Percentiles rank a stretch among this genome's conserved stretches.
Evolutionary conservation across 2,329 filamentous ascomycete genomes (phyloP).

Genomic region (Penicillium occitanis): DNA sequence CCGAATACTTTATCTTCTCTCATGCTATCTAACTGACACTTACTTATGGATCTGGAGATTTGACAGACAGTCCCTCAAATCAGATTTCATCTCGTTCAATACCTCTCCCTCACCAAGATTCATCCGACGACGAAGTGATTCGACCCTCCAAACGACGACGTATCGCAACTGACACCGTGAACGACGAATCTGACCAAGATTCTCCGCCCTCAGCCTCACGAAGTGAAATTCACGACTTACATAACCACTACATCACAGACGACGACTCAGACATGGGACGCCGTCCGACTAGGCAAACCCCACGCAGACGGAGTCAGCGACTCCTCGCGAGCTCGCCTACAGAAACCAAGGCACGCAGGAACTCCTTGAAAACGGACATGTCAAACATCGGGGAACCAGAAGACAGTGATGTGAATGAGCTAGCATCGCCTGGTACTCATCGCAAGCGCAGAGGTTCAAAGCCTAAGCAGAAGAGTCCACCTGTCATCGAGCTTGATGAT

Average conservation of each 20-base stretch:
- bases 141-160: constrained; percentile 17
- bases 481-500: constrained; percentile 31
- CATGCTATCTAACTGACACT: neutral
- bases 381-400: constrained; percentile 28
- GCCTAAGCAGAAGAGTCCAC: constrained; percentile 16
- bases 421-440: constrained; percentile 25
- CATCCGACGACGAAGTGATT: constrained; percentile 16
- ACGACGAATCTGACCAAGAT: constrained; percentile 7
- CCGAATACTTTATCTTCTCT: neutral
- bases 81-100: neutral
- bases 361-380: constrained; percentile 18
- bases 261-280: neutral
- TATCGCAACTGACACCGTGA: neutral
- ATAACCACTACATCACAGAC: neutral
- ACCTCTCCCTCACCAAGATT: neutral
- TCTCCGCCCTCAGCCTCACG: neutral
- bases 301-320: constrained; percentile 11
- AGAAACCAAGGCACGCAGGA: constrained; percentile 13
- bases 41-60: neutral
- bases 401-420: constrained; percentile 34
- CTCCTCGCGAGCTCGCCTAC: constrained; percentile 5
- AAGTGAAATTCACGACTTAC: neutral
- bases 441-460: constrained; percentile 31
- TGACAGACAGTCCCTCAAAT: neutral
- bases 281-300: neutral